Percentiles rank a stretch among this genome's conserved stretches.
Evolutionary conservation across 495 filamentous ascomycete species (phyloP).

Genomic region (Aspergillus taichungensis): DNA sequence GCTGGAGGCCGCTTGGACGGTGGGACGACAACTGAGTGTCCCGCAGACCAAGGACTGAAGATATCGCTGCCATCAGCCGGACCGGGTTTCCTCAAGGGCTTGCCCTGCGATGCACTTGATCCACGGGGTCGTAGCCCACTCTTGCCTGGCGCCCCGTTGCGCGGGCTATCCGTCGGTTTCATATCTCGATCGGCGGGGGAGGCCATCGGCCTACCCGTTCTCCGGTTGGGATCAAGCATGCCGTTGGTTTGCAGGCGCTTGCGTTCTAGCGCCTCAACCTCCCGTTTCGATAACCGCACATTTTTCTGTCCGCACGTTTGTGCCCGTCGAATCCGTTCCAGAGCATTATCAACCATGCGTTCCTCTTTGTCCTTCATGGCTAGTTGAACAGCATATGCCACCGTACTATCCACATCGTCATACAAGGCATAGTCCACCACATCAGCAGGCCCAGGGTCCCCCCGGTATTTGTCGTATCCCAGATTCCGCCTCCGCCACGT

Average conservation of each 20-base stretch:
- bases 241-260: slow-evolving; percentile 47
- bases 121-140: slow-evolving; percentile 18
- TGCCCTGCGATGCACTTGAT: slow-evolving; percentile 16
- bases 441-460: slow-evolving; percentile 39
- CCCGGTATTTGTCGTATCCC: slow-evolving; percentile 40
- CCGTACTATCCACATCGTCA: slow-evolving; percentile 41
- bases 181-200: slow-evolving; percentile 7
- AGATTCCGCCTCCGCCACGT: slow-evolving; percentile 35
- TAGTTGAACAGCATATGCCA: slow-evolving; percentile 42
- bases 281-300: slow-evolving; percentile 64
- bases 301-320: slow-evolving; percentile 63
- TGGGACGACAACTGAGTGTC: slow-evolving; percentile 9
- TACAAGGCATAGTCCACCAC: slow-evolving; percentile 48
- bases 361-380: slow-evolving; percentile 61
- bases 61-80: slow-evolving; percentile 18
- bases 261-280: slow-evolving; percentile 68
- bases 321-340: slow-evolving; percentile 68
- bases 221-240: slow-evolving; percentile 13
- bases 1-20: slow-evolving; percentile 29
- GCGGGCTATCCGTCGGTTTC: slow-evolving; percentile 9
- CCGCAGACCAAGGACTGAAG: slow-evolving; percentile 13
- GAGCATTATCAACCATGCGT: slow-evolving; percentile 59
- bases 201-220: slow-evolving; percentile 11
- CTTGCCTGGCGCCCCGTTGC: slow-evolving; percentile 7
- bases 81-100: slow-evolving; percentile 19